Evolutionary conservation across 176 grass and related monocot species (phyloP), one percentile per base, ranked within the genome.

Genomic region (Carex scoparia): DNA sequence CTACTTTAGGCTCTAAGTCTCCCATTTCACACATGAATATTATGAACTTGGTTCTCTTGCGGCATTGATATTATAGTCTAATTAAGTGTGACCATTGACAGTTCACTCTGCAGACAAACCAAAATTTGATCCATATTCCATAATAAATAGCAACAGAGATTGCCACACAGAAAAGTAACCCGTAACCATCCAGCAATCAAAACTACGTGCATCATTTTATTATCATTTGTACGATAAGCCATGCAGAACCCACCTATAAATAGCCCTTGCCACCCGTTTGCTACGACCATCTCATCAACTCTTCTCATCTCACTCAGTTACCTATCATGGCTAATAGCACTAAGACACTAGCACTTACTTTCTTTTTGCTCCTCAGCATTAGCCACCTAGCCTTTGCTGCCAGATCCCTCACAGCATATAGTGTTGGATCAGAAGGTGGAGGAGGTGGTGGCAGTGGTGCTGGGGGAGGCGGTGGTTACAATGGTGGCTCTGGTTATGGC

Each of bases 331-430:
- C 61, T 81, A 81, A 30, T 44, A 60, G 42, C 64, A 82, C 54
- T 65, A 87, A 87, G 53, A 68, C 46, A 82, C 2, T 87, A 1
- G 86, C 79, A 71, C 65, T 87, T 75, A 54, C 67, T 13, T 76
- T 87, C 56, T 14, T 82, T 62, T 23, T 87, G 9, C 79, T 87
- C 38, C 79, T 87, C 55, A 62, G 79, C 65, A 44, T 87, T 61
- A 51, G 79, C 37, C 79, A 69, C 81, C 0, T 87, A 10, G 30
- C 65, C 19, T 65, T 42, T 1, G 86, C 53, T 10, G 65, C 79
- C 12, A 59, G 85, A 68, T 86, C 85, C 30, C 85, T 86, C 55
- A 69, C 44, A 0, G 85, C 0, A 16, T 83, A 83, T 53, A 63
- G 81, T 28, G 35, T 35, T 15, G 80, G 81, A 13, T 38, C 35